Conservation (phyloP, 495 filamentous ascomycete species). For the Podospora pseudopauciseta region DNA sequence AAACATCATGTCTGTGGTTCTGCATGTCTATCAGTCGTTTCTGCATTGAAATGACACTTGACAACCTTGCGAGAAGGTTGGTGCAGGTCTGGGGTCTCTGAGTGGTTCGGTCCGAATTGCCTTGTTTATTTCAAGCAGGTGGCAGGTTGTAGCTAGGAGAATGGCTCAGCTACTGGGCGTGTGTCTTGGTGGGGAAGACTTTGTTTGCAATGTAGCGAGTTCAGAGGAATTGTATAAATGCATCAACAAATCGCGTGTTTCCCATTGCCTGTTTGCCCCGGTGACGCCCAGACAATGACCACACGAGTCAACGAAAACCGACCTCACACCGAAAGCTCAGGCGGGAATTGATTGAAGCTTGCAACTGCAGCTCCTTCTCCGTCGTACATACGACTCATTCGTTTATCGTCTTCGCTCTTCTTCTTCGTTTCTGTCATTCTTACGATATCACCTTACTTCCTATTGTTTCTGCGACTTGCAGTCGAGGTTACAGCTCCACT, state of each 20-base stretch:
- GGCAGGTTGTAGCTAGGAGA: background rate
- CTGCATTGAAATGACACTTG: background rate
- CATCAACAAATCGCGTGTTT: background rate
- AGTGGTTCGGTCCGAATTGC: background rate
- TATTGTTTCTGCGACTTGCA: background rate
- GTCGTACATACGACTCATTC: too few species aligned
- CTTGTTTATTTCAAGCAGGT: background rate
- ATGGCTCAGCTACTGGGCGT: background rate
- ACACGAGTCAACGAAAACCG: background rate
- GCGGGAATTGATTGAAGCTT: background rate
- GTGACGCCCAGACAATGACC: background rate
- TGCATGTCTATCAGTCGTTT: background rate
- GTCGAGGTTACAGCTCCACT: background rate
- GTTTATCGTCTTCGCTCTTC: too few species aligned
- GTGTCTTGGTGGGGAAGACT: background rate
- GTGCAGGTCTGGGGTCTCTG: background rate
- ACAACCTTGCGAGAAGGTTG: background rate
- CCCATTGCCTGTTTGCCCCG: background rate
- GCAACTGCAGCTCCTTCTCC: background rate
- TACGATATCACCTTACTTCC: background rate
- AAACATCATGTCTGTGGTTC: background rate
- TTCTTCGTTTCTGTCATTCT: background rate
- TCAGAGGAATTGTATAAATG: background rate
- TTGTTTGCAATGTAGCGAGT: background rate
- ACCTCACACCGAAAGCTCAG: background rate